A percentile compares a stretch with the other conserved stretches of the same genome.
phyloP scores from a whole-genome alignment of 2,329 filamentous ascomycete species.

The Penicillium griseofulvum region DNA sequence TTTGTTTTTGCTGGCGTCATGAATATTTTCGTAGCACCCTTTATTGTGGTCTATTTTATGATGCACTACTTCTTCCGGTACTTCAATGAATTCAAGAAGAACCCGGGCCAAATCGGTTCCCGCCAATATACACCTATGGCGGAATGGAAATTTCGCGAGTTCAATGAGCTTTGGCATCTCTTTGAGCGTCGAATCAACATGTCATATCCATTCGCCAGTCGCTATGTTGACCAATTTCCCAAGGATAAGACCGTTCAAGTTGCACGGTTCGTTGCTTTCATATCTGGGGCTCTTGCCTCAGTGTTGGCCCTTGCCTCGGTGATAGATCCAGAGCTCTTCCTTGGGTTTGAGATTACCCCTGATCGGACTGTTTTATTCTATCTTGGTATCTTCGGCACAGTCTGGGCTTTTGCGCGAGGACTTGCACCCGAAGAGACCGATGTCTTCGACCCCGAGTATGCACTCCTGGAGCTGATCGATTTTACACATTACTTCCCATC shows the following conservation, averaged over 20 bases:
- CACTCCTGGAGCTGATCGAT: constrained; percentile 81
- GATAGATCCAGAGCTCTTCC: constrained; percentile 85
- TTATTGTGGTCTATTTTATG: constrained; percentile 80
- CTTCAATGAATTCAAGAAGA: constrained; percentile 96
- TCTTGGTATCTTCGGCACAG: constrained; percentile 73
- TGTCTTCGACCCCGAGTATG: constrained; percentile 89
- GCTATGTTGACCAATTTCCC: constrained; percentile 93
- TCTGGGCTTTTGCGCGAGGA: constrained; percentile 81
- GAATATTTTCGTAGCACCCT: constrained; percentile 81
- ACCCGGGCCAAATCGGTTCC: constrained; percentile 80
- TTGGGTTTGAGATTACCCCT: constrained; percentile 85
- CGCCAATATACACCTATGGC: constrained; percentile 89
- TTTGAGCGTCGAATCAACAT: constrained; percentile 88
- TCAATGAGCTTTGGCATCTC: constrained; percentile 91
- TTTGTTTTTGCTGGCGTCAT: constrained; percentile 81
- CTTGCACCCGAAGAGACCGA: constrained; percentile 82
- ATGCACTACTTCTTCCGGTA: constrained; percentile 93
- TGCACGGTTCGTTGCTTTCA: constrained; percentile 79
- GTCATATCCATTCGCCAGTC: constrained; percentile 88
- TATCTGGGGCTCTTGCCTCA: constrained; percentile 80
- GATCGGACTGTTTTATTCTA: constrained; percentile 91
- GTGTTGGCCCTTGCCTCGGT: constrained; percentile 80
- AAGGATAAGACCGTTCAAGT: constrained; percentile 89
- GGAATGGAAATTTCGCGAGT: constrained; percentile 97
- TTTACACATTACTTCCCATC: constrained; percentile 90